Base-by-base conservation (phyloP, 2,329 filamentous ascomycete species). In the Coleophoma crateriformis region DNA sequence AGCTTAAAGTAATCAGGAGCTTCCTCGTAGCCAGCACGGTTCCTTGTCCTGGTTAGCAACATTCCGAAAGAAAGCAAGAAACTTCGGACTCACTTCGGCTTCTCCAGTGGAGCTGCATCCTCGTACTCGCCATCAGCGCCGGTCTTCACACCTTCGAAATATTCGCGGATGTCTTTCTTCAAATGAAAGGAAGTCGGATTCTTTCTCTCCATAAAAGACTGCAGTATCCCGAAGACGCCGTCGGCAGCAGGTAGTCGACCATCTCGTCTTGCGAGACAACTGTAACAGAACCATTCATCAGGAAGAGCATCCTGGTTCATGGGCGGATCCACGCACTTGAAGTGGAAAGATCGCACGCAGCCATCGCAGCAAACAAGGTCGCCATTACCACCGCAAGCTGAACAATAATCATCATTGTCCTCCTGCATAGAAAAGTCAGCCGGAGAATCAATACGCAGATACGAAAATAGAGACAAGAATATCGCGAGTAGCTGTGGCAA, bases 311-410 rank as follows among this genome's bases (percentile, higher is more conserved):
- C 77, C 35, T 61, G 54, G 22, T 53, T 54, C 58, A 90, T 74
- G 37, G 89, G 86, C 54, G 92, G 90, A 67, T 95, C 87, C 58
- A 94, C 82, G 67, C 94, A 97, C 52, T 81, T 78, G 65, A 94
- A 90, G 69, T 97, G 94, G 69, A 95, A 96, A 6, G 91, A 89
- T 58, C 89, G 83, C 53, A 85, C 81, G 71, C 94, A 99, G 54
- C 87, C 88, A 71, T 97, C 94, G 68, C 94, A 99, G 71, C 91
- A 96, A 57, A 97, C 78, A 55, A 99, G 79, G 59, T 90, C 83
- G 50, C 92, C 92, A 58, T 82, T 87, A 55, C 87, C 87, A 62
- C 85, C 82, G 71, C 94, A 99, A 42, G 90, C 83, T 54, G 85
- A 85, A 72, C 92, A 99, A 64, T 87, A 86, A 67, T 97, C 92